These are phyloP conservation scores for Chlorella sp. DNA, from an alignment of 139 green algal species.

Conservation along the genomic window DNA sequence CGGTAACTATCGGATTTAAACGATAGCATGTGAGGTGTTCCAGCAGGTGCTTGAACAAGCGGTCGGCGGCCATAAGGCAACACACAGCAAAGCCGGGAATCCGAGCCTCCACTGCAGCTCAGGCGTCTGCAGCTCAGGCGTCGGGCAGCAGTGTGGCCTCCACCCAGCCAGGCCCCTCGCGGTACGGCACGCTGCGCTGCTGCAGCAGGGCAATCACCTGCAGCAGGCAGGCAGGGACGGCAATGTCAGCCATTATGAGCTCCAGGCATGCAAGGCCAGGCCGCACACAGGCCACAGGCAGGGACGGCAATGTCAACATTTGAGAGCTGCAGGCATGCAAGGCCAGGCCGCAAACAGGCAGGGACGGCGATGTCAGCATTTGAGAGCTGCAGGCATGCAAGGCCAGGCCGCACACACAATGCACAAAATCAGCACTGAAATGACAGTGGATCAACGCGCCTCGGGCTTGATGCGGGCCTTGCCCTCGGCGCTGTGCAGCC, in stretches of 20 bases:
- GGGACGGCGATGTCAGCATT: background rate
- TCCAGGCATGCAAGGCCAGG: too few relatives aligned
- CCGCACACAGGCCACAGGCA: background rate
- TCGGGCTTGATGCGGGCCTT: constrained; percentile 22
- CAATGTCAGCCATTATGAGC: too few relatives aligned
- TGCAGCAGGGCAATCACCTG: constrained; percentile 23
- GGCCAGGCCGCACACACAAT: too few relatives aligned
- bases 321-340: too few relatives aligned
- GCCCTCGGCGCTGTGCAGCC: constrained; percentile 25
- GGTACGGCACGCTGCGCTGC: background rate
- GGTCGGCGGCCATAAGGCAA: too few relatives aligned
- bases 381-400: too few relatives aligned
- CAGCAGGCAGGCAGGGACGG: background rate
- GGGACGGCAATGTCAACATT: background rate
- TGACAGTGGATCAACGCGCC: background rate
- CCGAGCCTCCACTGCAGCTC: too few relatives aligned
- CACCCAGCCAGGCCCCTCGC: constrained; percentile 7
- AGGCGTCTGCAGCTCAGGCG: background rate
- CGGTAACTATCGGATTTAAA: too few relatives aligned
- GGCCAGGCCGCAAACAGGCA: background rate
- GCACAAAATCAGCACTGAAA: background rate
- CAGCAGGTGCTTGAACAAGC: too few relatives aligned
- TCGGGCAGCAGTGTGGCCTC: constrained; percentile 9
- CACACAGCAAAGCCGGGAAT: background rate
- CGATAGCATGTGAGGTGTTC: too few relatives aligned